Evolutionary conservation across 768 basidiomycete genomes (phyloP).

Genomic region (Tulasnella sp.): DNA sequence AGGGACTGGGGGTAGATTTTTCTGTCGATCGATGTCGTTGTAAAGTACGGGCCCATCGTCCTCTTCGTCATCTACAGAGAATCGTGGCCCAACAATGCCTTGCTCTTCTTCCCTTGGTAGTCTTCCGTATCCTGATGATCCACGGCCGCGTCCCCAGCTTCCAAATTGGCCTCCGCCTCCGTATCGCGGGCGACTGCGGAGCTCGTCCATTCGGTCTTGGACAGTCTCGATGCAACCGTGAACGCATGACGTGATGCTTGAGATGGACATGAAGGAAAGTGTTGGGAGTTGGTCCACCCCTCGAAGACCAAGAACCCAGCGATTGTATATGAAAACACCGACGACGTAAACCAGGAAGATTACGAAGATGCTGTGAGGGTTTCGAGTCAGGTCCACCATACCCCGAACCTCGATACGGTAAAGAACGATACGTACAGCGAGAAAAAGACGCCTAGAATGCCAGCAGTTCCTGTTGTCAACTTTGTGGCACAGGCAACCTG

Average conservation of each 20-base stretch:
- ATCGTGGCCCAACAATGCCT: constrained; percentile 9
- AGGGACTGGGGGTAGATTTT: neutral
- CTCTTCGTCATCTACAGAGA: constrained; percentile 19
- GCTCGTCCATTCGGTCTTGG: constrained; percentile 1
- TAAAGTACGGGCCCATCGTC: constrained; percentile 13
- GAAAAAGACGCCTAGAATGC: constrained; percentile 47
- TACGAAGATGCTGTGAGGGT: constrained; percentile 41
- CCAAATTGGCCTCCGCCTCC: constrained; percentile 15
- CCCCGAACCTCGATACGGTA: neutral
- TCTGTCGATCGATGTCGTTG: constrained; percentile 13
- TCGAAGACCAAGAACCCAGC: constrained; percentile 59
- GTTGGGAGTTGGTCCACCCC: constrained; percentile 65
- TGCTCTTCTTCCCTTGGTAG: constrained; percentile 18
- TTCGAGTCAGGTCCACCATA: neutral
- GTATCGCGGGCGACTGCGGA: constrained; percentile 1
- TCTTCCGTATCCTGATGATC: neutral
- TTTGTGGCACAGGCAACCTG: constrained; percentile 64
- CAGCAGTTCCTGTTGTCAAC: constrained; percentile 48
- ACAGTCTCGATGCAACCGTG: neutral
- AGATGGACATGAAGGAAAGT: constrained; percentile 25
- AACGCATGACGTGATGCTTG: constrained; percentile 23
- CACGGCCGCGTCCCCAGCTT: constrained; percentile 15
- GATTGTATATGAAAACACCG: constrained; percentile 67
- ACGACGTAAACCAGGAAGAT: constrained; percentile 58
- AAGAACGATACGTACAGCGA: constrained; percentile 46